Percentiles rank a stretch among this genome's conserved stretches.
phyloP scores from a whole-genome alignment of 2,329 filamentous ascomycete genomes.

The Penicillium italicum region DNA sequence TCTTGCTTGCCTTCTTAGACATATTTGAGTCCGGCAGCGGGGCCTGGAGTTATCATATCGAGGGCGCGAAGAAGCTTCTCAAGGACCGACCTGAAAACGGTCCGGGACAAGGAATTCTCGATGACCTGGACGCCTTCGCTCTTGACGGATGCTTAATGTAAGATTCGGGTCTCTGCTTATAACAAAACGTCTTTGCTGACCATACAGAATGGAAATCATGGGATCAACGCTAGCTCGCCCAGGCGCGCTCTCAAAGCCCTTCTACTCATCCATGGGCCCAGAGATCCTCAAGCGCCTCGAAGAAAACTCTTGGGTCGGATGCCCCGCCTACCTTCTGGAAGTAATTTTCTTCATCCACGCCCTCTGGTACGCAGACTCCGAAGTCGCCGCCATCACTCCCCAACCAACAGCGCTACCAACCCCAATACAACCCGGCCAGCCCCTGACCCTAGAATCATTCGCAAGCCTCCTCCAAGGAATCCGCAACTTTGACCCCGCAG shows the following conservation, averaged over 20 bases:
- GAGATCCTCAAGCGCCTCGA: constrained; percentile 39
- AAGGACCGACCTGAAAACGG: constrained; percentile 31
- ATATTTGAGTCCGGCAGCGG: constrained; percentile 51
- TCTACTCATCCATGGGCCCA: constrained; percentile 38
- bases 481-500: constrained; percentile 36
- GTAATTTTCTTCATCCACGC: constrained; percentile 42
- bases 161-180: constrained; percentile 6
- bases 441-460: constrained; percentile 31
- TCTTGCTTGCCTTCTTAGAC: constrained; percentile 51
- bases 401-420: constrained; percentile 29
- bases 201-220: constrained; percentile 40
- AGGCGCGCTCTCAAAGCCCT: constrained; percentile 38
- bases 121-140: constrained; percentile 37
- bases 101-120: constrained; percentile 24
- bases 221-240: constrained; percentile 41
- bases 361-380: constrained; percentile 34
- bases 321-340: constrained; percentile 41
- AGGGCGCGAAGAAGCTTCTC: constrained; percentile 50
- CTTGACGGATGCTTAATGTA: constrained; percentile 39
- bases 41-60: constrained; percentile 51
- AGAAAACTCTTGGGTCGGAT: constrained; percentile 41
- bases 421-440: constrained; percentile 25
- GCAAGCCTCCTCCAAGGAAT: constrained; percentile 37
- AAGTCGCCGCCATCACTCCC: constrained; percentile 20
- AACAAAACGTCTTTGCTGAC: background rate